Conservation (phyloP, 441 rosid species). For the Capsella rubella region DNA sequence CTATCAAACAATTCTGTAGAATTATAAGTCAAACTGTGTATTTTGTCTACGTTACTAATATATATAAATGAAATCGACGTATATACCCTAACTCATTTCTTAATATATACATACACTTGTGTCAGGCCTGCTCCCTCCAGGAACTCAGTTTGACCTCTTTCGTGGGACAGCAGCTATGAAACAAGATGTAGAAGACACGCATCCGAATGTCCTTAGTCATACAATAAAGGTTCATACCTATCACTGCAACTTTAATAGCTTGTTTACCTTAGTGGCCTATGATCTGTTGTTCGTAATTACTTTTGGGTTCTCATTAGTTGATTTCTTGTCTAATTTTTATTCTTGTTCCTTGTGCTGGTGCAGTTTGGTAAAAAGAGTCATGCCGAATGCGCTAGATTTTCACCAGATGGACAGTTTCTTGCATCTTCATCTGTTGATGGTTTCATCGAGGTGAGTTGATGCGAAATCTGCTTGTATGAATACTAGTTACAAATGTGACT, state of each 20-base stretch:
- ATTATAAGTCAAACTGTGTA: not conserved
- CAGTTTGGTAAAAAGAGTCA: conserved; percentile 96
- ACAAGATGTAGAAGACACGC: conserved; percentile 96
- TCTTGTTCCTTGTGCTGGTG: conserved; percentile 36
- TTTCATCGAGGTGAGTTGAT: conserved; percentile 80
- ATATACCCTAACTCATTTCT: conserved; percentile 15
- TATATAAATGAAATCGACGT: conserved; percentile 8
- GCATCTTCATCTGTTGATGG: conserved; percentile 98
- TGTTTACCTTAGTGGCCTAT: conserved; percentile 3
- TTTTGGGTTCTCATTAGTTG: conserved; percentile 7
- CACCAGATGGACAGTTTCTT: conserved; percentile 99
- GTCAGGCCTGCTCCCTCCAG: conserved; percentile 96
- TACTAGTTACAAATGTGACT: conserved; percentile 18
- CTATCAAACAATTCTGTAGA: conserved; percentile 14
- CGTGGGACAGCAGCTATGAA: conserved; percentile 99
- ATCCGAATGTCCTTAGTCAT: conserved; percentile 82
- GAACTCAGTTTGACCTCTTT: conserved; percentile 98
- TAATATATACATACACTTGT: conserved; percentile 25
- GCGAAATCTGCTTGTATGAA: conserved; percentile 6
- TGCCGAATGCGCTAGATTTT: conserved; percentile 87
- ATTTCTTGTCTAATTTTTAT: conserved; percentile 15
- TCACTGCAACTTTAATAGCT: conserved; percentile 16
- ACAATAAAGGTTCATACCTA: conserved; percentile 81
- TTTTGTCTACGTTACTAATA: not conserved
- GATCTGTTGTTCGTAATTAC: conserved; percentile 5